Evolutionary conservation across 2,329 filamentous ascomycete species (phyloP).

Genomic region (Blastomyces emzantsi): DNA sequence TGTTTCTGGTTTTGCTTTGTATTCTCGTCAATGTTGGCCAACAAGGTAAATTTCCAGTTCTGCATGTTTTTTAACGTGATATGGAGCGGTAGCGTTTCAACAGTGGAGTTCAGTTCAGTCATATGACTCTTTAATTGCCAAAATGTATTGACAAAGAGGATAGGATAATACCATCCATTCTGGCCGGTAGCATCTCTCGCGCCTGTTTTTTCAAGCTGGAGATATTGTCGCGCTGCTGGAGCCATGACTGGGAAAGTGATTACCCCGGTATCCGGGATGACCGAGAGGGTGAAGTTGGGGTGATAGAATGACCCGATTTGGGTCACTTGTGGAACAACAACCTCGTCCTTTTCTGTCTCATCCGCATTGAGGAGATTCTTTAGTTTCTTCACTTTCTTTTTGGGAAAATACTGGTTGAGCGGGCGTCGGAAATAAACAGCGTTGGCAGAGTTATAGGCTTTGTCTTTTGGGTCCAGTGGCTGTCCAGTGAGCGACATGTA

Average conservation of each 20-base stretch:
- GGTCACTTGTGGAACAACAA: conserved; percentile 52
- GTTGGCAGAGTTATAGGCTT: conserved; percentile 61
- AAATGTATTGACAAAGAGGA: conserved; percentile 90
- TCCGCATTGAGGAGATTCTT: conserved; percentile 63
- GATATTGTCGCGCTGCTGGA: conserved; percentile 65
- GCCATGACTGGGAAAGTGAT: conserved; percentile 58
- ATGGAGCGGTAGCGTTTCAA: conserved; percentile 69
- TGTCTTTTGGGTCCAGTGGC: conserved; percentile 63
- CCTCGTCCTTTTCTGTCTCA: conserved; percentile 42
- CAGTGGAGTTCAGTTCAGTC: conserved; percentile 83
- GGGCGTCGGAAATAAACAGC: conserved; percentile 80
- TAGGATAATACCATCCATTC: conserved; percentile 88
- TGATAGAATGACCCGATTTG: conserved; percentile 82
- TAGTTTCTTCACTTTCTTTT: conserved; percentile 83
- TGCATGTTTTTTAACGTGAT: conserved; percentile 73
- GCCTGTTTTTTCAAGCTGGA: conserved; percentile 69
- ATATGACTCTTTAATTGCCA: conserved; percentile 93
- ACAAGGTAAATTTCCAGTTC: conserved; percentile 82
- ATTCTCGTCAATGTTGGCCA: conserved; percentile 77
- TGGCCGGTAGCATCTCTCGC: conserved; percentile 75
- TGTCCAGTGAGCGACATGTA: conserved; percentile 71
- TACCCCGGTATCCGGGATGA: conserved; percentile 71
- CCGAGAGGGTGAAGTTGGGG: conserved; percentile 81
- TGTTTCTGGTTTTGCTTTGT: conserved; percentile 74
- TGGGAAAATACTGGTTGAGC: conserved; percentile 78